Base-by-base conservation (phyloP, 1,139 yeast genomes). In the Insectozyma bohioensis region DNA sequence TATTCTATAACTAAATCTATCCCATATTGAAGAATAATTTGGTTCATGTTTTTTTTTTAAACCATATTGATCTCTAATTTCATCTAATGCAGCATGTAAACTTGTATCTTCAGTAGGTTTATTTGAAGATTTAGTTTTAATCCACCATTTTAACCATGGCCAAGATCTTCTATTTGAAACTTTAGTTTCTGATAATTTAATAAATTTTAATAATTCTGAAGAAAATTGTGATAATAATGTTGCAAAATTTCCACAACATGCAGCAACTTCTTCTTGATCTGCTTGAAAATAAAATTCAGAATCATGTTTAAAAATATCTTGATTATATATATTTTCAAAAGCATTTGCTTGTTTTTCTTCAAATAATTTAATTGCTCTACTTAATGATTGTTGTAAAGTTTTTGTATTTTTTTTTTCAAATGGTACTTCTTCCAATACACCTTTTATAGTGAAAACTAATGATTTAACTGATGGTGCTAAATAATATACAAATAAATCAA, bases 171-270 rank as follows among this genome's bases (percentile, higher is more conserved):
- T 1, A 48, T 50, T 25, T 67, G 67, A 41, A 73, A 76, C 8
- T 64, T 61, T n/a, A n/a, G n/a, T n/a, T 23, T 69, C 71, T 13
- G 81, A 54, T 8, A 70, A 48, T 15, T 60, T 57, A 26, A 85
- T 56, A 41, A 79, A 76, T 4, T 56, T 63, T 20, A 59, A 55
- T 34, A 85, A 56, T 41, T 80, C 88, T 31, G 65, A 65, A 1
- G 86, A 80, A 48, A 78, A 79, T 36, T 81, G 78, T 3, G 76
- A 74, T 25, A 86, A 51, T 21, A 84, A 68, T 22, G 80, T 75
- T 0, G 88, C 72, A 51, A 85, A 85, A 49, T 85, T 84, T 2
- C 92, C 94, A 61, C 94, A 85, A 35, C 86, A 77, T 0, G 95
- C 95, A 1, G 92, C 85, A 4, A 84, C 83, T 43, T 83, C 92